Percentiles rank a stretch among this genome's conserved stretches.
Evolutionary conservation across 1,139 yeast genomes (phyloP).

Genomic region (Yamadazyma diddensiae): DNA sequence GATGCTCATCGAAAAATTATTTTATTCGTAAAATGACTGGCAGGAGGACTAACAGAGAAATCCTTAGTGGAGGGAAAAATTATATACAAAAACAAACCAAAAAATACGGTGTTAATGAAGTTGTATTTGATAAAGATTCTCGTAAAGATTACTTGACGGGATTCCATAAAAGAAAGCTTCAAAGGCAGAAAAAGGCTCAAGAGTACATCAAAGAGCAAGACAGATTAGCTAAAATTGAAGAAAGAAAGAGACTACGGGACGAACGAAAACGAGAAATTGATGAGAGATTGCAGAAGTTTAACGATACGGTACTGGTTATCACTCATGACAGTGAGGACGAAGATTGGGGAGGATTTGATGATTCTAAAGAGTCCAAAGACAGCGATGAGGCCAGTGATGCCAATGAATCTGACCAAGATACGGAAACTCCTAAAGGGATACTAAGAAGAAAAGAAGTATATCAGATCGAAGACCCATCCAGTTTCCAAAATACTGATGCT

Average conservation of each 20-base stretch:
- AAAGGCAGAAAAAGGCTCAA: constrained; percentile 83
- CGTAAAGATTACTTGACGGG: constrained; percentile 86
- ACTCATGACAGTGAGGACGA: constrained; percentile 33
- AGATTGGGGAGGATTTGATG: constrained; percentile 42
- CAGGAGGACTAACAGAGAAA: constrained; percentile 63
- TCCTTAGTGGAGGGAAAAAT: constrained; percentile 82
- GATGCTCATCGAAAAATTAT: constrained; percentile 15
- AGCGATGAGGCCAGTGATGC: constrained; percentile 21
- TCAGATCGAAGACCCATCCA: constrained; percentile 35
- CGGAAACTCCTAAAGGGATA: constrained; percentile 32
- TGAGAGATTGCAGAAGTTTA: constrained; percentile 56
- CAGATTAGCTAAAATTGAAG: constrained; percentile 69
- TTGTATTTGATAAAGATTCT: constrained; percentile 71
- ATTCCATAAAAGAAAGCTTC: constrained; percentile 88
- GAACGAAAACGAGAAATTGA: constrained; percentile 68
- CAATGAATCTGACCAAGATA: constrained; percentile 5
- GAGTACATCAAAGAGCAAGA: constrained; percentile 74
- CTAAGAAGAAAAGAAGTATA: constrained; percentile 44
- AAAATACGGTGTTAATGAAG: constrained; percentile 73
- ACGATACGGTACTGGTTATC: constrained; percentile 50
- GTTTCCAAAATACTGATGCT: constrained; percentile 43
- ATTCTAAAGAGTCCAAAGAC: constrained; percentile 20
- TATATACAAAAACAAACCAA: constrained; percentile 67
- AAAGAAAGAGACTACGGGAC: constrained; percentile 64
- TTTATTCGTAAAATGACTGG: constrained; percentile 11